A percentile compares a stretch with the other conserved stretches of the same genome.
Conservation (phyloP, 306 rosid species). For the Rosa chinensis region DNA sequence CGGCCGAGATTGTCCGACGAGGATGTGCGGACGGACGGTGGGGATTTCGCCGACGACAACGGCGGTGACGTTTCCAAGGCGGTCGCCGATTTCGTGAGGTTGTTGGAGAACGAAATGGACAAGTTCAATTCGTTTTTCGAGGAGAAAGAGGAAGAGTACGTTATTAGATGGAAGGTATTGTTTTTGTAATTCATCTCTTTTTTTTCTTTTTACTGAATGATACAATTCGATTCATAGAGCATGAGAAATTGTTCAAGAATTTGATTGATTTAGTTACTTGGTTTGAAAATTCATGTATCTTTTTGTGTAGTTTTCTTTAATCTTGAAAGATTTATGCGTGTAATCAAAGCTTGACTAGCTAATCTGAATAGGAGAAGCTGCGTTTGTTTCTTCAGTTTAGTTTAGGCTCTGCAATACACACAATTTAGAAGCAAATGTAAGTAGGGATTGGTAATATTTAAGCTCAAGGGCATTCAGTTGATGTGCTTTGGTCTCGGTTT, state of each 20-base stretch:
- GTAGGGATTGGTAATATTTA: not conserved
- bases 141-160: slow-evolving; percentile 69
- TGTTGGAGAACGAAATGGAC: slow-evolving; percentile 65
- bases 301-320: not conserved
- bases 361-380: not conserved
- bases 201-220: not conserved
- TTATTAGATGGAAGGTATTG: slow-evolving; percentile 64
- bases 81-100: slow-evolving; percentile 53
- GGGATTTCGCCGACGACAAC: not conserved
- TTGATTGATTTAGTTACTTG: not conserved
- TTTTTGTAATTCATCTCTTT: not conserved
- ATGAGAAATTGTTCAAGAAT: not conserved
- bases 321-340: not conserved
- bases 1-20: slow-evolving; percentile 36
- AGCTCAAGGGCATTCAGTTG: not conserved
- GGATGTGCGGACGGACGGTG: slow-evolving; percentile 6
- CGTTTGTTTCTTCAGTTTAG: not conserved
- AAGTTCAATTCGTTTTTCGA: slow-evolving; percentile 69
- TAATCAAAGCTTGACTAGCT: not conserved
- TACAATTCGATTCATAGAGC: not conserved
- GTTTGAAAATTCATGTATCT: not conserved
- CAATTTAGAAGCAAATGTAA: not conserved
- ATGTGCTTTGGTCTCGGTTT: not conserved
- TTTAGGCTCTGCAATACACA: not conserved
- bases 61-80: slow-evolving; percentile 32